Conservation (phyloP, 2,329 filamentous ascomycete species). For the Penicillium sp. region DNA sequence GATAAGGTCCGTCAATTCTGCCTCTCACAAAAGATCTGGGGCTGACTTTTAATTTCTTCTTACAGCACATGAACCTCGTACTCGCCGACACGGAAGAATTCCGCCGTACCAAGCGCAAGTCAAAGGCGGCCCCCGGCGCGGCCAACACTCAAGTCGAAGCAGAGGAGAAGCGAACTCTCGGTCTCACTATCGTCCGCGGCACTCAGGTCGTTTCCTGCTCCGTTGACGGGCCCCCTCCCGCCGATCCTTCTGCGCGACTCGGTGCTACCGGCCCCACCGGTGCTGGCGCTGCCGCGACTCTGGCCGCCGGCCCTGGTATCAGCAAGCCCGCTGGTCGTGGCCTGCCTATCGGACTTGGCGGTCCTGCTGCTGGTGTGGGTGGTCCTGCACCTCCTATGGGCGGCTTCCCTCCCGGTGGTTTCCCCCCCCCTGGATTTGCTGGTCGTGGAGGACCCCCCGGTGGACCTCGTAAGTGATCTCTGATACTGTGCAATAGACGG, state of each 20-base stretch:
- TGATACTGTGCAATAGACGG: neutral
- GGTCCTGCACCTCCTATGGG: constrained; percentile 66
- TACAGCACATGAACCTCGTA: constrained; percentile 96
- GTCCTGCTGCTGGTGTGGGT: constrained; percentile 84
- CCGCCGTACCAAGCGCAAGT: constrained; percentile 82
- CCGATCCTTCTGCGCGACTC: constrained; percentile 85
- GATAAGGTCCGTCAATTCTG: constrained; percentile 68
- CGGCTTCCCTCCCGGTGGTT: constrained; percentile 52
- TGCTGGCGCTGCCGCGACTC: constrained; percentile 57
- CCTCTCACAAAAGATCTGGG: constrained; percentile 5
- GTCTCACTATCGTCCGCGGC: constrained; percentile 89
- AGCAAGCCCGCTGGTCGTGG: constrained; percentile 88
- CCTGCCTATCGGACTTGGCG: constrained; percentile 75
- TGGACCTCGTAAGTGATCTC: constrained; percentile 51
- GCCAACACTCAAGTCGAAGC: constrained; percentile 71
- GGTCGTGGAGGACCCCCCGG: constrained; percentile 51
- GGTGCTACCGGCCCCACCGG: constrained; percentile 69
- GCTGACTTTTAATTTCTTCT: constrained; percentile 6
- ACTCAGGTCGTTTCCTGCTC: constrained; percentile 93
- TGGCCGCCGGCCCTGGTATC: constrained; percentile 83
- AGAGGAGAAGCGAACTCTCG: constrained; percentile 96
- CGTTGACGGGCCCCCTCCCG: constrained; percentile 91
- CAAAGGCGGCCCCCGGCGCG: constrained; percentile 62
- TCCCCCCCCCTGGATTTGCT: constrained; percentile 53
- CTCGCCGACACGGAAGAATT: constrained; percentile 98